Base-by-base conservation (phyloP, 164 flowering plant species). In the Vitis cinerea region DNA sequence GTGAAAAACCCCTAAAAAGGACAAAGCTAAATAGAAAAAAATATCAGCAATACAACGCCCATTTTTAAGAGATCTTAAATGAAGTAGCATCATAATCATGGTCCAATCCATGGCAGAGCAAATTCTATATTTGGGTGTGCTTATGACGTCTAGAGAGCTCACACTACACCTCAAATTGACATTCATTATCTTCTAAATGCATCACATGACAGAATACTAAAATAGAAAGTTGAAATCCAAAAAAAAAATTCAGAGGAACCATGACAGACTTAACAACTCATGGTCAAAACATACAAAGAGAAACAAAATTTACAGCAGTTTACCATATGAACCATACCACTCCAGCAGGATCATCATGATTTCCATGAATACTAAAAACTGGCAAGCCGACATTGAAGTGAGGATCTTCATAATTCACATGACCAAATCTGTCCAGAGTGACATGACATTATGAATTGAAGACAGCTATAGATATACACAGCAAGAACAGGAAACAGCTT, bases 321-420 rank as follows among this genome's bases (percentile, higher is more conserved):
- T 56, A 64, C 27, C 56, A 50, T 14, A 74, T 49, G 48, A 50
- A 59, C 10, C 85, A 71, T 93, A 95, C 98, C 98, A 95, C 99
- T 79, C 99, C 99, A 70, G 98, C 97, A 70, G 99, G 99, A 78
- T 93, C 99, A 75, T 95, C 99, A 80, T 95, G 99, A 78, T 95
- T 95, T 72, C 99, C 99, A 79, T 95, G 99, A 76, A 95, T 95
- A 58, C 84, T 95, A 85, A 95, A 95, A 57, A 93, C 98, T 27
- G 99, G 99, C 85, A 95, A 80, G 54, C 99, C 99, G 69, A 95
- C 98, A 80, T 91, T 95, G 84, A 89, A 95, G 75, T 93, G 93
- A 58, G 98, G 97, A 83, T 95, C 99, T 81, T 95, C 98, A 81
- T 91, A 95, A 77, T 95, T 95, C 51, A 95, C 99, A 76, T 91